Evolutionary conservation across 1,139 yeast species (phyloP), one percentile per base, ranked within the genome.

Genomic region (Geotrichum carabidarum): DNA sequence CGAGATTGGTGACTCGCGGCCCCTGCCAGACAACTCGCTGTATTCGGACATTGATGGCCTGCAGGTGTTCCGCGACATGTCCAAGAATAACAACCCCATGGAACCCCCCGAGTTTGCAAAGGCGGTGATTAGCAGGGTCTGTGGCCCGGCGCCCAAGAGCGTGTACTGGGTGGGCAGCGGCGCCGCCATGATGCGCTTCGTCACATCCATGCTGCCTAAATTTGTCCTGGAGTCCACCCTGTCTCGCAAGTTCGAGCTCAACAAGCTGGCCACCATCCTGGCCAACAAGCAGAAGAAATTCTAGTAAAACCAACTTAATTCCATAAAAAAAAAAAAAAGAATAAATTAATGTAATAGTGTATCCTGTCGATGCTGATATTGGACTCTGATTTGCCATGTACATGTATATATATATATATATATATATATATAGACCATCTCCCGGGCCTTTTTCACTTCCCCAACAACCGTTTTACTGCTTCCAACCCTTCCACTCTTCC

Each of bases 81-180:
- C 89, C 0, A 76, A 69, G 43, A 74, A 78, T 50, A 80, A 80
- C 67, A 68, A 71, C 18, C 93, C 94, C 27, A 80, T 83, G 78
- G 58, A 72, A 1, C 77, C 90, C 0, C 80, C 75, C 8, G 69
- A 56, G 0, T 86, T 81, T 65, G 90, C 91, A 2, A 63, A 63
- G 37, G 68, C 74, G 54, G 82, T 85, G 1, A 80, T 79, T 14
- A 65, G 70, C 50, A 87, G 82, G 62, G 71, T 79, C 30, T 22
- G 27, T 59, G 70, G 2, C 77, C 76, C 74, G 11, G 11, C 9
- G 4, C 70, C 80, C 35, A 78, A 76, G 57, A 72, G 73, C 4
- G 68, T 77, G 50, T 66, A 77, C 57, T 84, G 83, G 68, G 73
- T 86, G 55, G 94, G 93, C 7, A 64, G 74, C 1, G 69, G 78